Base-by-base conservation (phyloP, 495 filamentous ascomycete genomes). In the Stereocaulon alpinum region DNA sequence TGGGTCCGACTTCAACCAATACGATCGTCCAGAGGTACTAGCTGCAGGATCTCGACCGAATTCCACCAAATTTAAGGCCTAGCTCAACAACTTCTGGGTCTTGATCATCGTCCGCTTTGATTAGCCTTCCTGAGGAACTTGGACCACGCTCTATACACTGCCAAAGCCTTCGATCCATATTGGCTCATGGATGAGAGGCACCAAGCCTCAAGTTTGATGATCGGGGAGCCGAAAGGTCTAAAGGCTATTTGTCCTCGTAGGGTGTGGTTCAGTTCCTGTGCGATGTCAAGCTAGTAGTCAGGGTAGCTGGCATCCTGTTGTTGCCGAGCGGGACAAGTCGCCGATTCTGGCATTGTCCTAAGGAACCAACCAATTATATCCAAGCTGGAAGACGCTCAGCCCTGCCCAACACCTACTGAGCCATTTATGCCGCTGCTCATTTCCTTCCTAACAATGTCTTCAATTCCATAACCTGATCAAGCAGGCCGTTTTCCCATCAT, bases 401-500 rank as follows among this genome's bases (percentile, higher is more conserved):
- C 17, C 18, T 17, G 27, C n/a, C 18, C 17, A 18, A 18, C 3
- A 29, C 20, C 27, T 5, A 37, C 20, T n/a, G 15, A 52, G 15
- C 30, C 34, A 29, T 32, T 52, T 32, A n/a, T 52, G 5, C 7
- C n/a, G 14, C 17, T 30, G 15, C 29, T 20, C 4, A 34, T 11
- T 41, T 24, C 37, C 29, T 51, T 18, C 32, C 56, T 6, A 18
- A 32, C 20, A 15, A 43, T 59, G n/a, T 59, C 24, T 40, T 18
- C 24, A 40, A 50, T 42, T 37, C 37, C 4, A 10, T 30, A 51
- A 34, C 22, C 40, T 24, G 3, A 0, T 30, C 27, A 32, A 20
- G 49, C 29, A 34, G 15, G 45, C 49, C 2, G 1, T 6, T 24
- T 20, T 20, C 34, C 18, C n/a, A 59, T 30, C 17, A 67, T 67